Evolutionary conservation across 495 filamentous ascomycete species (phyloP).

Genomic region (Lophiostoma macrostomum): DNA sequence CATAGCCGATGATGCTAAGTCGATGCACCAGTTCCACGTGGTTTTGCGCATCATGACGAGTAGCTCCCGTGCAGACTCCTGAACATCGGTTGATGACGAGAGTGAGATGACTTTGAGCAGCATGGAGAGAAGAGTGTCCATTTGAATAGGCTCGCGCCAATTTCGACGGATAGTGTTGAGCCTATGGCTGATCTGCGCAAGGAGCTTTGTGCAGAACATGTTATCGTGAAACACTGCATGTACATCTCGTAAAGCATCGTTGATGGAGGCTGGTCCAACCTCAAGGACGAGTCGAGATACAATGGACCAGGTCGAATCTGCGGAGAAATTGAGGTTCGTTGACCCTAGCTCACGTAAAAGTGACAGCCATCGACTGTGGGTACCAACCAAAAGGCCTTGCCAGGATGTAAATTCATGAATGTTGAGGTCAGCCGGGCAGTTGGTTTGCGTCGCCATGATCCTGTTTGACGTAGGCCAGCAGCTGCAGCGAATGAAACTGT

Average conservation of each 20-base stretch:
- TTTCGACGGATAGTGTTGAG: constrained; percentile 45
- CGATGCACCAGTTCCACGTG: constrained; percentile 45
- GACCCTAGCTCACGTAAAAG: constrained; percentile 53
- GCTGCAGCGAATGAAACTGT: constrained; percentile 21
- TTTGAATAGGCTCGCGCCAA: constrained; percentile 52
- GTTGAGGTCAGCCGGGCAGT: constrained; percentile 48
- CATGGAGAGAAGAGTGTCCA: constrained; percentile 51
- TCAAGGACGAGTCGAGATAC: constrained; percentile 47
- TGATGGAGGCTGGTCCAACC: constrained; percentile 44
- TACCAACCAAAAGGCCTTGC: constrained; percentile 49
- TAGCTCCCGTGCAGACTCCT: constrained; percentile 24
- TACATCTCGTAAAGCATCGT: constrained; percentile 39
- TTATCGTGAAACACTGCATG: constrained; percentile 49
- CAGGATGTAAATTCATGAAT: constrained; percentile 52
- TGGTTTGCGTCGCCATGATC: constrained; percentile 52
- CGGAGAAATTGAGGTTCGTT: constrained; percentile 53
- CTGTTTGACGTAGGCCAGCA: constrained; percentile 53
- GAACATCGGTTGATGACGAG: constrained; percentile 25
- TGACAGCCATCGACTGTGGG: constrained; percentile 47
- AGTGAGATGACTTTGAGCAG: constrained; percentile 36
- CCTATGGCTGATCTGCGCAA: constrained; percentile 44
- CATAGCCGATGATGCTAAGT: neutral
- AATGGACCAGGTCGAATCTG: constrained; percentile 44
- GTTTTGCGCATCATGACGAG: constrained; percentile 27
- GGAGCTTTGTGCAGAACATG: constrained; percentile 45